Base-by-base conservation (phyloP, 768 basidiomycete species). In the Hygrocybe punicea region DNA sequence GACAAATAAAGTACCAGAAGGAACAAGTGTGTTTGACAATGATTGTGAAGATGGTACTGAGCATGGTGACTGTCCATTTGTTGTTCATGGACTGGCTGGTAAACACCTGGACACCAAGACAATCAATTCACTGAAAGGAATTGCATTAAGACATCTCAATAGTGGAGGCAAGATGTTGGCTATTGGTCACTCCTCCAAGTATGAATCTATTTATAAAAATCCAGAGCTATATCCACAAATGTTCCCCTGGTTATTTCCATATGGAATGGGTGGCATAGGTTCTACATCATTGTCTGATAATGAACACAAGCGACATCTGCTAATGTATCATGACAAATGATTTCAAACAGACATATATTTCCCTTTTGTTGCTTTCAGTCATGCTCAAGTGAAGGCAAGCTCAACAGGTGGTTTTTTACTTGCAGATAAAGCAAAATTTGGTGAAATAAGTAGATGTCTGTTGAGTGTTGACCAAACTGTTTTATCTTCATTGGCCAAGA, bases 271-370 rank as follows among this genome's bases (percentile, higher is more conserved):
- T 77, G 2, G 73, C 0, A 63, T 76, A 10, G 71, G 70, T 6
- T 55, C 65, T 60, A 19, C 40, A 11, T 6, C 48, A 35, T 13
- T 74, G 0, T 68, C 67, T 4, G 62, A 66, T 16, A 34, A 23
- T 0, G 42, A 45, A 17, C 73, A 74, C 40, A 72, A 71, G 19
- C 52, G 56, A 17, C 42, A 61, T 14, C 47, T 74, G 0, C 57
- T 79, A 1, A 68, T 74, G 70, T 78, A 76, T 58, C 66, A 73
- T 53, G 76, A 77, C 52, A 73, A 73, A 45, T 58, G 69, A 0
- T 79, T 79, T 62, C 78, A 78, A 56, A 57, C 19, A 1, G 75
- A 78, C 53, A 9, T 61, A 1, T 56, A 67, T 17, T 79, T 77
- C 58, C 65, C 73, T 1, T 70, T 77, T 33, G 56, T 75, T 23